Percentiles rank a stretch among this genome's conserved stretches.
phyloP scores from a whole-genome alignment of 495 filamentous ascomycete species.

The Penicillium crystallinum region DNA sequence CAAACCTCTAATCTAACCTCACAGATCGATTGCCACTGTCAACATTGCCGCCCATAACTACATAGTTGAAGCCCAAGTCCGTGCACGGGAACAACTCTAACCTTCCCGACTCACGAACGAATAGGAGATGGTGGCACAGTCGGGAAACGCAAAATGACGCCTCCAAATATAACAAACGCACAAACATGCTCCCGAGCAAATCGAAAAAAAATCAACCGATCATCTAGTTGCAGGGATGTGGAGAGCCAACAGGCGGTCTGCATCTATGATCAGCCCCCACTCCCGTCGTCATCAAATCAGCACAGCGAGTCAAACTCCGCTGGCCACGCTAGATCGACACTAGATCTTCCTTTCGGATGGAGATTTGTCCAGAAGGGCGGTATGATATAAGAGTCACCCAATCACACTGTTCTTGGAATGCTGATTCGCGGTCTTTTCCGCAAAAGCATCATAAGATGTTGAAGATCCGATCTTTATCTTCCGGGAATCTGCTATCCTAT shows the following conservation, averaged over 20 bases:
- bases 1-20: no score
- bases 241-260: constrained; percentile 4
- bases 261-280: background rate
- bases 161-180: background rate
- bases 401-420: background rate
- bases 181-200: background rate
- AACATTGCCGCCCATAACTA: no score
- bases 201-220: background rate
- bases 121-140: background rate
- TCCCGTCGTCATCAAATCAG: background rate
- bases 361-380: background rate
- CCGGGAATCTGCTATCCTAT: background rate
- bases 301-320: background rate
- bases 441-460: background rate
- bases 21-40: no score
- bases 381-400: background rate
- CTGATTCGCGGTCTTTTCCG: background rate
- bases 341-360: background rate
- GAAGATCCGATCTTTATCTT: background rate
- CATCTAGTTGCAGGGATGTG: background rate
- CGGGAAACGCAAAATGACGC: background rate
- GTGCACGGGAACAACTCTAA: background rate
- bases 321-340: background rate
- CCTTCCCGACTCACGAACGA: background rate
- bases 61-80: no score